These are phyloP conservation scores for Pestalotiopsis sp. DNA, from an alignment of 2,329 filamentous ascomycete species.

Conservation along the genomic window DNA sequence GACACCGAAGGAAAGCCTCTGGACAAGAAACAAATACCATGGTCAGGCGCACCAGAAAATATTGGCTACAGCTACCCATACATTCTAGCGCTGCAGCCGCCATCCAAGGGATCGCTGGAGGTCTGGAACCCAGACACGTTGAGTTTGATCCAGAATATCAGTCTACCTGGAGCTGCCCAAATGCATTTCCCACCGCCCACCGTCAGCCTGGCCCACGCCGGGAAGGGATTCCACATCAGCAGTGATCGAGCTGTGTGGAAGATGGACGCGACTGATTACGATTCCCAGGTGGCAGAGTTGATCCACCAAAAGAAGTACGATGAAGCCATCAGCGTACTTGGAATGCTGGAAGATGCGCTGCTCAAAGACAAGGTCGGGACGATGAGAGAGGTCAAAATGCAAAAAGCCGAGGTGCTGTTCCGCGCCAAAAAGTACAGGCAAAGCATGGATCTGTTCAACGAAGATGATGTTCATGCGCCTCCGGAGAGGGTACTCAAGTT, in stretches of 20 bases:
- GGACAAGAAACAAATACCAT: constrained; percentile 87
- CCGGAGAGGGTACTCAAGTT: constrained; percentile 85
- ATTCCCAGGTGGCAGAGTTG: constrained; percentile 83
- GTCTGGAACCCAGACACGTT: constrained; percentile 91
- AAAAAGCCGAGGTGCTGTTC: constrained; percentile 87
- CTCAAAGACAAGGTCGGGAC: constrained; percentile 80
- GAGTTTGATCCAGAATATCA: constrained; percentile 83
- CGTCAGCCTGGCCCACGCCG: constrained; percentile 91
- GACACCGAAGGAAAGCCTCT: constrained; percentile 80
- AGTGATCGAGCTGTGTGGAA: constrained; percentile 94
- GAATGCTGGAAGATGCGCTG: constrained; percentile 90
- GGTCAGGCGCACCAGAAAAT: constrained; percentile 83
- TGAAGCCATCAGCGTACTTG: constrained; percentile 86
- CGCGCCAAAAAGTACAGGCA: constrained; percentile 80
- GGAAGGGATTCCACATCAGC: constrained; percentile 91
- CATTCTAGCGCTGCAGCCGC: constrained; percentile 81
- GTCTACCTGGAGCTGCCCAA: constrained; percentile 78
- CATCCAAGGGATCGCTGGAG: constrained; percentile 82
- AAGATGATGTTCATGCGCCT: constrained; percentile 83
- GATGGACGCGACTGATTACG: constrained; percentile 92
- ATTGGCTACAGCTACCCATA: constrained; percentile 98
- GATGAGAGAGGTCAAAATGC: constrained; percentile 84
- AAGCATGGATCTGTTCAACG: constrained; percentile 84
- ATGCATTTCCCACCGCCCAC: constrained; percentile 92
- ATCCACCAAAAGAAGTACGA: constrained; percentile 76